Conservation (phyloP, 2,329 filamentous ascomycete genomes). For the Sporothrix pseudoabietina region DNA sequence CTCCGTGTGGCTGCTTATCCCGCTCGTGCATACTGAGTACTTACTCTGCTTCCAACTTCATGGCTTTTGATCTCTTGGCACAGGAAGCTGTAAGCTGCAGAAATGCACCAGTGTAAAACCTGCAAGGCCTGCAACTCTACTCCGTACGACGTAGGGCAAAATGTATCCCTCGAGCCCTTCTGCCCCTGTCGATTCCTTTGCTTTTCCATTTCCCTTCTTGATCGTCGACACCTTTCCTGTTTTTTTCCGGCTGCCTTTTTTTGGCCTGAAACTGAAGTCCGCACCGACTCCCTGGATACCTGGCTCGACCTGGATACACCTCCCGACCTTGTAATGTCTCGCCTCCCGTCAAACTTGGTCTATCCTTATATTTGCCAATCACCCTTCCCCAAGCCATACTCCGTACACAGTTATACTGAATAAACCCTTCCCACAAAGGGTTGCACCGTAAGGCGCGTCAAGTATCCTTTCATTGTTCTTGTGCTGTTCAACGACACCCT, state of each 20-base stretch:
- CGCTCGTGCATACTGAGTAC: neutral
- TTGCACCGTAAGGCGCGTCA: constrained; percentile 16
- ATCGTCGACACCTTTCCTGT: constrained; percentile 14
- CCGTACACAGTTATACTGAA: too few species aligned
- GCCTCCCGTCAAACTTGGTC: neutral
- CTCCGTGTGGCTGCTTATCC: neutral
- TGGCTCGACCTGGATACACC: neutral
- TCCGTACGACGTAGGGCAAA: neutral
- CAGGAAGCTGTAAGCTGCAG: neutral
- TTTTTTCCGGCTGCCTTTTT: neutral
- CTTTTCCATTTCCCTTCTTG: neutral
- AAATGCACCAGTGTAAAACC: neutral
- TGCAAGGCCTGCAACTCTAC: neutral
- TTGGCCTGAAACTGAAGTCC: neutral
- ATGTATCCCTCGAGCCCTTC: neutral
- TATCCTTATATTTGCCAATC: neutral
- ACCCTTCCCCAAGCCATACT: too few species aligned
- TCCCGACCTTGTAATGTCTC: neutral
- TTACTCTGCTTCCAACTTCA: neutral
- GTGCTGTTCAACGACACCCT: neutral
- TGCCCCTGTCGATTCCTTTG: neutral
- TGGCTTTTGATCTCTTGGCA: neutral
- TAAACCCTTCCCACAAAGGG: neutral
- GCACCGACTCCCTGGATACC: constrained; percentile 20
- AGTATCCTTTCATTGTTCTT: constrained; percentile 1